These are phyloP conservation scores for Blastobotrys ciferrii DNA, from an alignment of 1,139 yeast genomes.

Conservation along the genomic window DNA sequence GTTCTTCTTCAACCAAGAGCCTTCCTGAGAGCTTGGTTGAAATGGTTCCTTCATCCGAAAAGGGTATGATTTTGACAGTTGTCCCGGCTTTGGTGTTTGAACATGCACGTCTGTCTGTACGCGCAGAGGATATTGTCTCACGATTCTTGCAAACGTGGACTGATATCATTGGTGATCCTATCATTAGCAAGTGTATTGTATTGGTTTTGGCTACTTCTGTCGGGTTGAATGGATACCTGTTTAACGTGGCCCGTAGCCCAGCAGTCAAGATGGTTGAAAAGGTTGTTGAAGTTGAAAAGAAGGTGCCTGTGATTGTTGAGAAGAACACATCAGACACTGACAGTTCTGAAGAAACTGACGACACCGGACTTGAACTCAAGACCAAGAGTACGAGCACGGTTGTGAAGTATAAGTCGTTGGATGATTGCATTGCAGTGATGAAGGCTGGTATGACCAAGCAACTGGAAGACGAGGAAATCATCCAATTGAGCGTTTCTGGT, in stretches of 20 bases:
- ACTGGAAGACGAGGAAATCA: conserved; percentile 70
- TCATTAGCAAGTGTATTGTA: conserved; percentile 75
- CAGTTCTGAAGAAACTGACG: conserved; percentile 24
- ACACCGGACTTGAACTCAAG: conserved; percentile 23
- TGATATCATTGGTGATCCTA: conserved; percentile 74
- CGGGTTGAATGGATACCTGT: conserved; percentile 76
- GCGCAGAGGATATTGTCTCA: conserved; percentile 62
- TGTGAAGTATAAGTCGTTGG: conserved; percentile 42
- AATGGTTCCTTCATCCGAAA: conserved; percentile 19
- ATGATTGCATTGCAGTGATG: conserved; percentile 60
- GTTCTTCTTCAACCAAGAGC: conserved; percentile 12
- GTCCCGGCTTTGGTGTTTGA: conserved; percentile 66
- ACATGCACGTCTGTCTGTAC: conserved; percentile 62
- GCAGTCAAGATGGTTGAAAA: conserved; percentile 37
- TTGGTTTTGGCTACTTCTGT: conserved; percentile 73
- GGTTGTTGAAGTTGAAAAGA: conserved; percentile 34
- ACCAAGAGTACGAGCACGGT: conserved; percentile 10
- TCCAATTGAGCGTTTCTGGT: conserved; percentile 67
- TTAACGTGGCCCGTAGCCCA: conserved; percentile 41
- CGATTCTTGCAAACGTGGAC: conserved; percentile 58
- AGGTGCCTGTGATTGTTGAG: conserved; percentile 34
- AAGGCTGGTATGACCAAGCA: conserved; percentile 71
- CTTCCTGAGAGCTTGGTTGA: conserved; percentile 7
- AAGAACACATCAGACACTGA: conserved; percentile 26
- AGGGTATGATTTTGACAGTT: conserved; percentile 63